Conservation (phyloP, 805 yeast genomes). For the Starmerella bacillaris region DNA sequence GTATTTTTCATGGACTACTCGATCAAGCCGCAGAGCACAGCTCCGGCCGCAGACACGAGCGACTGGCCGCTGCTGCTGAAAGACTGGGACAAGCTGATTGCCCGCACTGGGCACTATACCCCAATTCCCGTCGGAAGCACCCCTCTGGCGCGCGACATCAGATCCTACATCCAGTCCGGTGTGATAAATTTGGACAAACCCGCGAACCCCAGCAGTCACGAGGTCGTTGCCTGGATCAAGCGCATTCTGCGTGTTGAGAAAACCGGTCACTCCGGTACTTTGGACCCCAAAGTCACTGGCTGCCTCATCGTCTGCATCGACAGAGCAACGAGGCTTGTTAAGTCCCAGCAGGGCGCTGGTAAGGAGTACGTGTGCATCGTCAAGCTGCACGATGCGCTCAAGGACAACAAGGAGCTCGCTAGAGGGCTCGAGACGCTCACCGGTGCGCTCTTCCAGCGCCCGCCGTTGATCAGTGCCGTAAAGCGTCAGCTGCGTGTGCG, state of each 20-base stretch:
- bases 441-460: conserved; percentile 98
- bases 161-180: conserved; percentile 80
- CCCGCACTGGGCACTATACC: conserved; percentile 92
- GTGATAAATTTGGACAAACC: conserved; percentile 96
- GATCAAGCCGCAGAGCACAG: conserved; percentile 73
- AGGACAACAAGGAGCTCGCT: conserved; percentile 76
- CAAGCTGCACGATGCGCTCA: conserved; percentile 81
- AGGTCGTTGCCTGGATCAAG: conserved; percentile 98
- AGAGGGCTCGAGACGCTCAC: conserved; percentile 83
- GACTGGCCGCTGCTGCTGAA: conserved; percentile 92
- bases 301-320: conserved; percentile 96
- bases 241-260: conserved; percentile 88
- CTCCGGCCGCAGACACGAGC: conserved; percentile 65
- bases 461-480: conserved; percentile 96
- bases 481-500: conserved; percentile 97
- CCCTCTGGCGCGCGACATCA: conserved; percentile 85
- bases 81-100: conserved; percentile 81
- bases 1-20: conserved; percentile 23
- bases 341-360: conserved; percentile 99
- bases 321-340: conserved; percentile 93
- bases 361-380: conserved; percentile 97
- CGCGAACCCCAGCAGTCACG: conserved; percentile 95
- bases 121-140: conserved; percentile 93
- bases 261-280: conserved; percentile 97
- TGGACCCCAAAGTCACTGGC: conserved; percentile 97